A percentile compares a stretch with the other conserved stretches of the same genome.
phyloP scores from a whole-genome alignment of 306 rosid species.

The Psophocarpus tetragonolobus region DNA sequence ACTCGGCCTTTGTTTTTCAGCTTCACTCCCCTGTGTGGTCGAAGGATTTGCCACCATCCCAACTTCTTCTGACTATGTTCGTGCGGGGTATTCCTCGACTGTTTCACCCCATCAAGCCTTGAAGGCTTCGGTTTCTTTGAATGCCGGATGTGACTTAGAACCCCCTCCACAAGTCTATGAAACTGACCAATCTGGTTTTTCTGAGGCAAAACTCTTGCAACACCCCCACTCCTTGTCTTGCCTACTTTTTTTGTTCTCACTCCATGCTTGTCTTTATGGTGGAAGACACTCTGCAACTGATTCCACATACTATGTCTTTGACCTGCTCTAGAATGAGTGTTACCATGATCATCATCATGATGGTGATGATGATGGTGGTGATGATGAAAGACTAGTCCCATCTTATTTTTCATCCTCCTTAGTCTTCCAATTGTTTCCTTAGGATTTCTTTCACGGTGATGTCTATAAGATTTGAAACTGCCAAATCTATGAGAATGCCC shows the following conservation, averaged over 20 bases:
- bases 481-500: conserved; percentile 34
- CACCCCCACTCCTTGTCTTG: conserved; percentile 31
- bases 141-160: conserved; percentile 49
- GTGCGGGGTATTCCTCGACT: conserved; percentile 14
- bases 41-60: conserved; percentile 57
- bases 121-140: conserved; percentile 41
- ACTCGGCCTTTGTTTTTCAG: conserved; percentile 47
- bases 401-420: conserved; percentile 60
- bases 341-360: conserved; percentile 34
- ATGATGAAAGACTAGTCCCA: conserved; percentile 77
- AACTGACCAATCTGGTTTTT: conserved; percentile 55
- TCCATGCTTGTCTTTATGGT: conserved; percentile 23
- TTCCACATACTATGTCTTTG: conserved; percentile 50
- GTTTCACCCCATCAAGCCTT: conserved; percentile 9
- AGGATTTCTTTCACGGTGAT: conserved; percentile 12
- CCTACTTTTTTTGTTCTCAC: conserved; percentile 17
- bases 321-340: not conserved
- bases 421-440: conserved; percentile 47
- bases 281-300: conserved; percentile 44
- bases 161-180: conserved; percentile 60
- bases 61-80: conserved; percentile 42
- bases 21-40: conserved; percentile 45
- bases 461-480: conserved; percentile 34
- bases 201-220: conserved; percentile 18
- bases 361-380: conserved; percentile 80